Evolutionary conservation across 176 grass and related monocot genomes (phyloP).

Genomic region (Carex myosuroides): DNA sequence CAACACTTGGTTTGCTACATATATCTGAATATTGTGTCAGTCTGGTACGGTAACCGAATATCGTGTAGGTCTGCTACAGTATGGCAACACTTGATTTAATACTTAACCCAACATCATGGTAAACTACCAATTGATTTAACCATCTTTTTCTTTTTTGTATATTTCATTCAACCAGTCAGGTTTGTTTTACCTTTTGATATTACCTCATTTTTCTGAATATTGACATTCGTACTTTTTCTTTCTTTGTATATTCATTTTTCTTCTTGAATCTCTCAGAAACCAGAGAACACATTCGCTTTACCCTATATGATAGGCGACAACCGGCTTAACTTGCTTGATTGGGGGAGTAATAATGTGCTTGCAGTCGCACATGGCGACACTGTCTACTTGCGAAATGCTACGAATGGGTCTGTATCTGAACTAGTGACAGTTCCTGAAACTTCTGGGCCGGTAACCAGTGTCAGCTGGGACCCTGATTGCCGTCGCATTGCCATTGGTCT

Average conservation of each 20-base stretch:
- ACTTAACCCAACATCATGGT: neutral
- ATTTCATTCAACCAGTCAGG: neutral
- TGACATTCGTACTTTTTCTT: neutral
- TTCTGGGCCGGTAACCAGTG: neutral
- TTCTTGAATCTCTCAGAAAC: constrained; percentile 13
- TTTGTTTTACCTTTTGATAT: neutral
- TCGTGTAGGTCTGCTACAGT: neutral
- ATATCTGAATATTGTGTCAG: neutral
- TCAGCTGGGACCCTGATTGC: neutral
- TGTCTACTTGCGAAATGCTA: neutral
- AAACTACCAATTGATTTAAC: constrained; percentile 18
- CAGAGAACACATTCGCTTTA: neutral
- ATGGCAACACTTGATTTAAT: neutral
- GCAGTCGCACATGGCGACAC: neutral
- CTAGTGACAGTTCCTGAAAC: neutral
- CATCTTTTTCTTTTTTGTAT: neutral
- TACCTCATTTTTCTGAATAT: neutral
- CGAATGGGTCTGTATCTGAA: neutral
- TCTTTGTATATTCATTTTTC: constrained; percentile 27
- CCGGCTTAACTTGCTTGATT: constrained; percentile 1
- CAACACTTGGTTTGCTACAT: neutral
- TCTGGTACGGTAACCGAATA: neutral
- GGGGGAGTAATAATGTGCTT: constrained; percentile 1
- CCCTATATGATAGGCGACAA: neutral
- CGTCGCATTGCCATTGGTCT: constrained; percentile 38